Conservation (phyloP, 140 eudicot genomes). For the Cichorium intybus region DNA sequence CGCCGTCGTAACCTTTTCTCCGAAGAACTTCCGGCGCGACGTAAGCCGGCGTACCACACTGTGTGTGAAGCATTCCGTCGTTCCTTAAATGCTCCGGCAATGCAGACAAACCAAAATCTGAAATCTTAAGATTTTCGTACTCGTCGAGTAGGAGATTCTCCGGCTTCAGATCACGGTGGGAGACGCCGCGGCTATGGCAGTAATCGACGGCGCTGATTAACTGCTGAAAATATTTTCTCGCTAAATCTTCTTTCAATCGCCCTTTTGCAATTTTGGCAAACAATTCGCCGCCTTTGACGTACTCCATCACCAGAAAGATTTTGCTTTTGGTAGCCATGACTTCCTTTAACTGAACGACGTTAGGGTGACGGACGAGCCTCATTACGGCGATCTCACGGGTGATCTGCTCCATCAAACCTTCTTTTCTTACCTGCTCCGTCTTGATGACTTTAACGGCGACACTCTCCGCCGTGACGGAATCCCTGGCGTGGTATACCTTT, state of each 20-base stretch:
- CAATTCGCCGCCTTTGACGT: constrained; percentile 69
- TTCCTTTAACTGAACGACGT: constrained; percentile 64
- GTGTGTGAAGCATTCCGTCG: constrained; percentile 70
- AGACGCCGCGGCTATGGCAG: constrained; percentile 73
- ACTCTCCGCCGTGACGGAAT: constrained; percentile 39
- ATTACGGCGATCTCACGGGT: constrained; percentile 58
- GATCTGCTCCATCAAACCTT: constrained; percentile 60
- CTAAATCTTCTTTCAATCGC: constrained; percentile 38
- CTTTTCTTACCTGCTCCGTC: constrained; percentile 39
- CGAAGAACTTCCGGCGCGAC: constrained; percentile 75
- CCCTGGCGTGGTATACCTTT: constrained; percentile 56
- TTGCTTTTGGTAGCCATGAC: constrained; percentile 68
- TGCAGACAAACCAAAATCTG: constrained; percentile 74
- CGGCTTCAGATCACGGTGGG: constrained; percentile 77
- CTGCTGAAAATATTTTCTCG: constrained; percentile 64
- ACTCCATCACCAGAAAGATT: constrained; percentile 66
- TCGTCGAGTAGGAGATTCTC: constrained; percentile 67
- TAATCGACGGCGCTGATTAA: constrained; percentile 59
- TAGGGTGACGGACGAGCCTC: constrained; percentile 56
- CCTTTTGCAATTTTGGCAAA: constrained; percentile 52
- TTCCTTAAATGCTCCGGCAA: constrained; percentile 48
- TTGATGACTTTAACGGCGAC: constrained; percentile 70
- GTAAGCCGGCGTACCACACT: constrained; percentile 79
- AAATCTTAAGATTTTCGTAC: constrained; percentile 48
- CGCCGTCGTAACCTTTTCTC: constrained; percentile 65